phyloP scores from a whole-genome alignment of 768 basidiomycete genomes.

The Russula sp. region DNA sequence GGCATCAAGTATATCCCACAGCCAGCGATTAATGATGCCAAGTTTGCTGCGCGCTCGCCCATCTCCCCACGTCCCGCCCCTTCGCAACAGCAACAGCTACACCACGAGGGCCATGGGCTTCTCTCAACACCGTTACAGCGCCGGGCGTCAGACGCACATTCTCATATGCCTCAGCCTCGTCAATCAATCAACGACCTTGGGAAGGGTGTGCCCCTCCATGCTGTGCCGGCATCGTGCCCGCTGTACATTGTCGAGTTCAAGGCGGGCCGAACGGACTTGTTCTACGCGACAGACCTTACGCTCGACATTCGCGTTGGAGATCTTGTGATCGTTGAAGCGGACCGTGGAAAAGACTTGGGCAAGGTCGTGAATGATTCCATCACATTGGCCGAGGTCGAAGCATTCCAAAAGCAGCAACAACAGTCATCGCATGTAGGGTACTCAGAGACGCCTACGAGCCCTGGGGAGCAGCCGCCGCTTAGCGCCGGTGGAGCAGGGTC shows the following conservation, averaged over 20 bases:
- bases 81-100: slow-evolving; percentile 24
- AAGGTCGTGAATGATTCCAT: slow-evolving; percentile 89
- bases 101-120: slow-evolving; percentile 2
- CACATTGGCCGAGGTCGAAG: slow-evolving; percentile 83
- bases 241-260: slow-evolving; percentile 98
- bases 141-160: slow-evolving; percentile 34
- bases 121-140: slow-evolving; percentile 27
- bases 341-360: slow-evolving; percentile 89
- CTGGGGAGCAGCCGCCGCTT: slow-evolving; percentile 31
- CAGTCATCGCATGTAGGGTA: slow-evolving; percentile 36
- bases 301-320: slow-evolving; percentile 74
- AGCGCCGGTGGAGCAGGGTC: slow-evolving; percentile 29
- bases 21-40: slow-evolving; percentile 24
- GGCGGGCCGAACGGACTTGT: slow-evolving; percentile 90
- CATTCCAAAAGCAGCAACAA: slow-evolving; percentile 66
- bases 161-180: slow-evolving; percentile 22
- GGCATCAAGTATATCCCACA: slow-evolving; percentile 52
- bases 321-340: slow-evolving; percentile 93
- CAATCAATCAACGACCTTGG: slow-evolving; percentile 54
- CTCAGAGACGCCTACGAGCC: slow-evolving; percentile 39
- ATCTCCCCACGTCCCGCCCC: slow-evolving; percentile 42
- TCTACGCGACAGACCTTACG: slow-evolving; percentile 72
- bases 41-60: slow-evolving; percentile 40
- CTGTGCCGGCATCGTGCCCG: slow-evolving; percentile 79
- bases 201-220: slow-evolving; percentile 78